These are phyloP conservation scores for Conticribra guillardii DNA, from an alignment of 108 stramenopile species.

Conservation along the genomic window DNA sequence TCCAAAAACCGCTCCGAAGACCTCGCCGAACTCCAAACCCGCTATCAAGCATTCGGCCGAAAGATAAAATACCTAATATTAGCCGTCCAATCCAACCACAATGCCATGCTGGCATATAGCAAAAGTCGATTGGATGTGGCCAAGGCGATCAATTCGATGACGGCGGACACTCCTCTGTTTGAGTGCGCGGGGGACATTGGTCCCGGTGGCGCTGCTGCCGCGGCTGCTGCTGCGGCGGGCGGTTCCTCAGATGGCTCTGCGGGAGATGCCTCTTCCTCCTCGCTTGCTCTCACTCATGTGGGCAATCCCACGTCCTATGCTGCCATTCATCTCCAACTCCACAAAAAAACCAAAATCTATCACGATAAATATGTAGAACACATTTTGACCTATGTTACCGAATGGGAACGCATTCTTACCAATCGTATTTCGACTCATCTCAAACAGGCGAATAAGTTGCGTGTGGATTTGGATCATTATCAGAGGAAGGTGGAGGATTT, in stretches of 20 bases:
- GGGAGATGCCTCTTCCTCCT: background rate
- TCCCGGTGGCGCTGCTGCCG: slow-evolving; percentile 16
- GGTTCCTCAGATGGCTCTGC: background rate
- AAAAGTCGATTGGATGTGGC: slow-evolving; percentile 39
- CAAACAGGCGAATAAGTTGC: slow-evolving; percentile 69
- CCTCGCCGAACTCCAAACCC: slow-evolving; percentile 18
- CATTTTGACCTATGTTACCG: slow-evolving; percentile 74
- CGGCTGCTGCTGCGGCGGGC: background rate
- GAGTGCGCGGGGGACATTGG: slow-evolving; percentile 40
- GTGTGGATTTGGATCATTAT: slow-evolving; percentile 82
- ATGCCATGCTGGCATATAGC: slow-evolving; percentile 34
- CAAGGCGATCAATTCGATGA: slow-evolving; percentile 44
- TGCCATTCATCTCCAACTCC: slow-evolving; percentile 37
- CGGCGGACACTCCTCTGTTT: slow-evolving; percentile 42
- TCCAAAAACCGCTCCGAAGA: slow-evolving; percentile 44
- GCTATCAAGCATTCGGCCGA: slow-evolving; percentile 34
- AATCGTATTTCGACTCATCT: slow-evolving; percentile 57
- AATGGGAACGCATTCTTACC: slow-evolving; percentile 81
- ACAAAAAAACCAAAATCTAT: slow-evolving; percentile 63
- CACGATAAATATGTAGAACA: slow-evolving; percentile 66
- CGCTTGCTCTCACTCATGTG: background rate
- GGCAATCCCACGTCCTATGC: slow-evolving; percentile 40
- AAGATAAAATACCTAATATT: slow-evolving; percentile 44
- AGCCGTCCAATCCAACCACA: slow-evolving; percentile 34
- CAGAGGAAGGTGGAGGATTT: slow-evolving; percentile 74